Conservation (phyloP, 768 basidiomycete species). For the Rickenella mellea region DNA sequence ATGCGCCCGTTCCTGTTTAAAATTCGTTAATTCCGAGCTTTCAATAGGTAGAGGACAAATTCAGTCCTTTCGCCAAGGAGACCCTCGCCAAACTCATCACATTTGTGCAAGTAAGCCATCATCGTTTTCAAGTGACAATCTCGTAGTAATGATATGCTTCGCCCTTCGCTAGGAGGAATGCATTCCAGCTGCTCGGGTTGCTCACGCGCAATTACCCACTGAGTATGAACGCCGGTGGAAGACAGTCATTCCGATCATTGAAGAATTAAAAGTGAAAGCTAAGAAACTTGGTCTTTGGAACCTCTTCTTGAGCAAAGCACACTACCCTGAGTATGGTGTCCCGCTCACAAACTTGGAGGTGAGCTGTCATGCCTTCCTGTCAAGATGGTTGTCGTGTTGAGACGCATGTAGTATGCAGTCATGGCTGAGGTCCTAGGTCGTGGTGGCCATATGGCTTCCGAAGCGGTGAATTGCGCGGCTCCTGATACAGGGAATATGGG, state of each 20-base stretch:
- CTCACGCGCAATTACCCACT: constrained; percentile 71
- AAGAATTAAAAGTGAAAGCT: constrained; percentile 80
- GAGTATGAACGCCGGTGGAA: constrained; percentile 76
- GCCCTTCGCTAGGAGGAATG: constrained; percentile 68
- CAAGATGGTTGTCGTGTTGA: background rate
- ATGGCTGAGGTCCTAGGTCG: constrained; percentile 96
- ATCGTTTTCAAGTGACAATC: background rate
- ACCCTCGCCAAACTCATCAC: constrained; percentile 72
- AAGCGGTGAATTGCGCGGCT: constrained; percentile 88
- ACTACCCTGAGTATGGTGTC: constrained; percentile 84
- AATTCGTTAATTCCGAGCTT: background rate
- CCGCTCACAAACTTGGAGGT: constrained; percentile 93
- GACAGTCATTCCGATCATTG: constrained; percentile 70
- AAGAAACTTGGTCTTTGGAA: constrained; percentile 92
- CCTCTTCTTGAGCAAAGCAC: constrained; percentile 88
- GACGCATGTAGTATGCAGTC: constrained; percentile 66
- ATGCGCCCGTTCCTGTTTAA: constrained; percentile 13
- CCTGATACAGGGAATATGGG: constrained; percentile 99
- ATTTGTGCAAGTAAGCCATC: constrained; percentile 67
- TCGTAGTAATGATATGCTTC: background rate
- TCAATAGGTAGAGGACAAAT: constrained; percentile 78
- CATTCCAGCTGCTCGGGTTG: constrained; percentile 66
- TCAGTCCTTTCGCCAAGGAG: constrained; percentile 84
- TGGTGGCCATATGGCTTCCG: constrained; percentile 70
- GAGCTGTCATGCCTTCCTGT: constrained; percentile 8